Conservation (phyloP, 2,329 filamentous ascomycete species). For the Verticillium nubilum region DNA sequence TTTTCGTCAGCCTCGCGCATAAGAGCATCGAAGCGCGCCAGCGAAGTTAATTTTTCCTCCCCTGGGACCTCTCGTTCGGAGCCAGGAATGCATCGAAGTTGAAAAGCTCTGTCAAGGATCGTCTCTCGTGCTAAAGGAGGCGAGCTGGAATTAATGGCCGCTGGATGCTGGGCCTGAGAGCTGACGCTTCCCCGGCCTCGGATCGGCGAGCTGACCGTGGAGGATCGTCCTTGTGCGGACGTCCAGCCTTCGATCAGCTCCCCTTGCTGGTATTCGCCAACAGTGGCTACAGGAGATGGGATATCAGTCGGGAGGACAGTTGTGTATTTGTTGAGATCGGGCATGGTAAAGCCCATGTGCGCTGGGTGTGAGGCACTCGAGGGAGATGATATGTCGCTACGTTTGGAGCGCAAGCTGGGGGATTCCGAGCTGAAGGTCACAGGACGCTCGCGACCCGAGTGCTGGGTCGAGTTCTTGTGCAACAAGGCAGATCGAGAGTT, state of each 20-base stretch:
- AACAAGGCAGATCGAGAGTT: constrained; percentile 31
- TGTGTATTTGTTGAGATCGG: constrained; percentile 41
- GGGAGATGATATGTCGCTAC: constrained; percentile 57
- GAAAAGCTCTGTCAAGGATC: constrained; percentile 62
- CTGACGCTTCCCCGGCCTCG: constrained; percentile 49
- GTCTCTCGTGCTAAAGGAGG: constrained; percentile 55
- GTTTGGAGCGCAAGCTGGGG: constrained; percentile 55
- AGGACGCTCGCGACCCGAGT: constrained; percentile 41
- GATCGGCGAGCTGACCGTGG: constrained; percentile 51
- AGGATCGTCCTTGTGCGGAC: constrained; percentile 52
- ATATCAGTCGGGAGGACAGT: constrained; percentile 45
- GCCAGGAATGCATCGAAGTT: constrained; percentile 57
- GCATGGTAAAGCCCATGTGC: constrained; percentile 31
- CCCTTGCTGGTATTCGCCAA: constrained; percentile 46
- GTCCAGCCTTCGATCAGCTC: constrained; percentile 59
- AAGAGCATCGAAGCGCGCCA: constrained; percentile 60
- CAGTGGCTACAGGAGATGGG: constrained; percentile 48
- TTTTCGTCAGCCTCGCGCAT: constrained; percentile 57
- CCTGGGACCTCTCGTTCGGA: constrained; percentile 48
- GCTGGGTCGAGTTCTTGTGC: constrained; percentile 43
- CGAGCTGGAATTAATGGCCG: constrained; percentile 38
- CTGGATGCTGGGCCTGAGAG: constrained; percentile 36
- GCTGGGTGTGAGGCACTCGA: constrained; percentile 41
- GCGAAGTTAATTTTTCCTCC: constrained; percentile 58
- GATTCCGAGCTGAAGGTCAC: constrained; percentile 51